Percentiles rank a stretch among this genome's conserved stretches.
These are phyloP conservation scores for Lepidium africanum DNA, from an alignment of 345 rosid species.

Conservation along the genomic window DNA sequence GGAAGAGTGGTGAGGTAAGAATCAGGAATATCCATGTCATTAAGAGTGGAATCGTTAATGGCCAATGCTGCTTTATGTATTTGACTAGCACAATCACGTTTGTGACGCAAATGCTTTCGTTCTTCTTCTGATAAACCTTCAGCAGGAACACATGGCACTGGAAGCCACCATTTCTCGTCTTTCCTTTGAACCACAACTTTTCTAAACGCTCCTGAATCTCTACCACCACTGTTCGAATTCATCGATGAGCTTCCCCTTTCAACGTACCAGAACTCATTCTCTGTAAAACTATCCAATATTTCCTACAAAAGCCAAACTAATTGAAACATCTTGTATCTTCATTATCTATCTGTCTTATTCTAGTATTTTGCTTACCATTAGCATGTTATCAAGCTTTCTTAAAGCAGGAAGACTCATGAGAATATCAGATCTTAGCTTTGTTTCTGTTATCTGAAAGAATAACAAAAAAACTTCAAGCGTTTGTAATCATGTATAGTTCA, in stretches of 20 bases:
- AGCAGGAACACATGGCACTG: slow-evolving; percentile 77
- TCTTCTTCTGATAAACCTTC: slow-evolving; percentile 76
- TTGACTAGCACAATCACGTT: slow-evolving; percentile 69
- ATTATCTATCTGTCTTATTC: not conserved
- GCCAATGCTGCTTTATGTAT: slow-evolving; percentile 96
- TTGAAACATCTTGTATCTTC: not conserved
- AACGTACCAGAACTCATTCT: slow-evolving; percentile 81
- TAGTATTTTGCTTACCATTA: slow-evolving; percentile 44
- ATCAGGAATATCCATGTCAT: slow-evolving; percentile 88
- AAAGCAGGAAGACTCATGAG: slow-evolving; percentile 83
- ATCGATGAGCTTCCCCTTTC: slow-evolving; percentile 77
- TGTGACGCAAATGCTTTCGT: slow-evolving; percentile 53
- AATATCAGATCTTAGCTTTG: slow-evolving; percentile 61
- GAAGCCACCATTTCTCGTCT: slow-evolving; percentile 99
- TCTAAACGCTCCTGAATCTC: slow-evolving; percentile 72
- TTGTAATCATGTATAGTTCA: not conserved
- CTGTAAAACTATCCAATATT: slow-evolving; percentile 65
- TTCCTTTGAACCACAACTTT: slow-evolving; percentile 58
- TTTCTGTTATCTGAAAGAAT: slow-evolving; percentile 56
- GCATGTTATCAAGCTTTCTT: slow-evolving; percentile 77
- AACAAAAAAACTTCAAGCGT: not conserved
- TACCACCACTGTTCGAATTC: slow-evolving; percentile 42
- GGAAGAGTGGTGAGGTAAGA: slow-evolving; percentile 76
- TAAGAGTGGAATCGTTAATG: slow-evolving; percentile 68
- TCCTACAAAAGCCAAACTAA: slow-evolving; percentile 43